Evolutionary conservation across 441 rosid genomes (phyloP), one percentile per base, ranked within the genome.

Genomic region (Manihot esculenta): DNA sequence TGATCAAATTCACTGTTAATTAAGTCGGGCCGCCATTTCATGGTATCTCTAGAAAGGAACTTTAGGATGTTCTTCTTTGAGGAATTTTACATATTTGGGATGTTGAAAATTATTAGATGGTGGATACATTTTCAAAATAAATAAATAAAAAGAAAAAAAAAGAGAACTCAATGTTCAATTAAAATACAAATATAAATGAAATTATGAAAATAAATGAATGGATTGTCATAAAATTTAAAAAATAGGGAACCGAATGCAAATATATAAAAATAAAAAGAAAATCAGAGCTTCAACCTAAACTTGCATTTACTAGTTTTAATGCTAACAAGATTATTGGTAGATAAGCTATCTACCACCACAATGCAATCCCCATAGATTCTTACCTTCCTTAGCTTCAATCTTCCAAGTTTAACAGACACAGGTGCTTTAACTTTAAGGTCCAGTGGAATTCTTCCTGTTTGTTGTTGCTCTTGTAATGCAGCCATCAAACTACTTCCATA

Each of bases 381-480:
- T 56, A 94, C 76, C 80, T 90, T 79, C 79, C 78, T 74, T 66
- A 90, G 73, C 86, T 89, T 92, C 84, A 94, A 71, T 64, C 74
- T 82, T 72, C 97, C 99, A 1, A 94, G 82, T 78, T 89, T 90
- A 21, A 92, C 49, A 77, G 93, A 81, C 71, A 94, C 97, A 17
- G 96, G 95, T 76, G 91, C 97, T 30, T 77, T 77, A 0, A 86
- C 89, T 57, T 82, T 88, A 58, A 94, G 83, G 54, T 84, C 80
- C 74, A 94, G 78, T 7, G 97, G 95, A 53, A 92, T 77, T 13
- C 77, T 77, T 48, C 97, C 97, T 0, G 92, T 90, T 57, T 66
- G 73, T 69, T 78, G 90, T 71, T 88, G 88, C 53, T 84, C 80
- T 74, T 77, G 84, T 68, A 92, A 8, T 41, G 79, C 56, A 20